Conservation (phyloP, 805 yeast genomes). For the Wickerhamomyces mucosus region DNA sequence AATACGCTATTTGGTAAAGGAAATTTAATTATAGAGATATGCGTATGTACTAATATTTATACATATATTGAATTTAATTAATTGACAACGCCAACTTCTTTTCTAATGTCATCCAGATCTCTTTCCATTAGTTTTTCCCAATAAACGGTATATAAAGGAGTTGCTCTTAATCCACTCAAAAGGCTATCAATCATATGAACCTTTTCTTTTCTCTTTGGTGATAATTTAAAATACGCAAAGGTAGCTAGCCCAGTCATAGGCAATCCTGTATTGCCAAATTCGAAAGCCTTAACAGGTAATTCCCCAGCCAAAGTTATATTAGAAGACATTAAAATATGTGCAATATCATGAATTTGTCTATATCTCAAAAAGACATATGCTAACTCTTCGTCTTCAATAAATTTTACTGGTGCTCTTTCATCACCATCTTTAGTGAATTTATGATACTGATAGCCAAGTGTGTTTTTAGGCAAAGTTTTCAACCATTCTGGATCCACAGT, state of each 20-base stretch:
- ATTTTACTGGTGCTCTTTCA: constrained; percentile 80
- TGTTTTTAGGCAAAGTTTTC: constrained; percentile 48
- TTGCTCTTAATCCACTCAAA: constrained; percentile 63
- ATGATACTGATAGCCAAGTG: constrained; percentile 76
- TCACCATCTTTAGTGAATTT: constrained; percentile 90
- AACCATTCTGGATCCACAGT: constrained; percentile 57
- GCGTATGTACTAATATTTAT: too few species aligned
- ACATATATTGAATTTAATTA: too few species aligned
- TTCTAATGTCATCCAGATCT: constrained; percentile 65
- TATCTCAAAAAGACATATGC: constrained; percentile 92
- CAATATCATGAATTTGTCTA: constrained; percentile 95
- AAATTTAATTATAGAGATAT: too few species aligned
- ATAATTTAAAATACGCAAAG: constrained; percentile 78
- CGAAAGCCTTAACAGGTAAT: constrained; percentile 85
- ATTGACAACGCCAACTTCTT: constrained; percentile 48
- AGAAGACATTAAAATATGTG: constrained; percentile 82
- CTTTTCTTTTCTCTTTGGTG: constrained; percentile 49
- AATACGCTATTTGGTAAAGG: too few species aligned
- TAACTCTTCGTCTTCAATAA: constrained; percentile 79
- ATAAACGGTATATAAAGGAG: constrained; percentile 76
- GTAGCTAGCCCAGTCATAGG: constrained; percentile 92
- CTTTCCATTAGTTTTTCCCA: constrained; percentile 80
- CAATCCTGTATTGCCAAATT: constrained; percentile 82
- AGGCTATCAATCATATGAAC: constrained; percentile 48
- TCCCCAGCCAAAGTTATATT: constrained; percentile 97